A percentile compares a stretch with the other conserved stretches of the same genome.
Evolutionary conservation across 1,284 basidiomycete species (phyloP).

Genomic region (Quambalaria eucalypti): DNA sequence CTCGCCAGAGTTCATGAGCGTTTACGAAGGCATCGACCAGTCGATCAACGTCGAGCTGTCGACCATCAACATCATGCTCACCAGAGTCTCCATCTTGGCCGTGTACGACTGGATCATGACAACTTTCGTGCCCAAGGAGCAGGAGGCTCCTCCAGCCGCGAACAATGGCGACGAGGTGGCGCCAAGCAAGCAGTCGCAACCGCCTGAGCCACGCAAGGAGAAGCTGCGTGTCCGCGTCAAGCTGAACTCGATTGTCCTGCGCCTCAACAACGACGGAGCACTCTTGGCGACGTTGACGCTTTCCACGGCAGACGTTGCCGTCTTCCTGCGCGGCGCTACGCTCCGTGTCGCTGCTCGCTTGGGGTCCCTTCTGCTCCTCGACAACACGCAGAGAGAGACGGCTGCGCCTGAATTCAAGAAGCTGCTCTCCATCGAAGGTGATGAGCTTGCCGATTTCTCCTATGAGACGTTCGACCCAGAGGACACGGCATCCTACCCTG

Average conservation of each 20-base stretch:
- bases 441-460: constrained; percentile 86
- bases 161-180: constrained; percentile 10
- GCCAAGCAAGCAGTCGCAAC: constrained; percentile 24
- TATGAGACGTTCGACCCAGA: constrained; percentile 79
- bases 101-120: constrained; percentile 98
- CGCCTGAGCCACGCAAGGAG: constrained; percentile 44
- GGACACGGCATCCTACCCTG: constrained; percentile 58
- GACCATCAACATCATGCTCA: constrained; percentile 80
- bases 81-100: constrained; percentile 80
- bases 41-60: constrained; percentile 80
- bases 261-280: constrained; percentile 67
- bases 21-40: constrained; percentile 81
- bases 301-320: constrained; percentile 79
- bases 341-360: constrained; percentile 74
- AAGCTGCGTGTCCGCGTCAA: constrained; percentile 78
- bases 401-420: constrained; percentile 65
- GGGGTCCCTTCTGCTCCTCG: constrained; percentile 74
- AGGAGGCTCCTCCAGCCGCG: neutral
- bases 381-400: constrained; percentile 58
- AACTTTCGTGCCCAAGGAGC: constrained; percentile 31
- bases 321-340: constrained; percentile 66
- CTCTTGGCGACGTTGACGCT: constrained; percentile 78
- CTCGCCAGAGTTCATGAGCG: constrained; percentile 71
- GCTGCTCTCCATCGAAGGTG: constrained; percentile 85
- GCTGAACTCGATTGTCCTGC: constrained; percentile 73